Percentiles rank a stretch among this genome's conserved stretches.
Conservation (phyloP, 2,329 filamentous ascomycete genomes). For the Paecilomyces sp. region DNA sequence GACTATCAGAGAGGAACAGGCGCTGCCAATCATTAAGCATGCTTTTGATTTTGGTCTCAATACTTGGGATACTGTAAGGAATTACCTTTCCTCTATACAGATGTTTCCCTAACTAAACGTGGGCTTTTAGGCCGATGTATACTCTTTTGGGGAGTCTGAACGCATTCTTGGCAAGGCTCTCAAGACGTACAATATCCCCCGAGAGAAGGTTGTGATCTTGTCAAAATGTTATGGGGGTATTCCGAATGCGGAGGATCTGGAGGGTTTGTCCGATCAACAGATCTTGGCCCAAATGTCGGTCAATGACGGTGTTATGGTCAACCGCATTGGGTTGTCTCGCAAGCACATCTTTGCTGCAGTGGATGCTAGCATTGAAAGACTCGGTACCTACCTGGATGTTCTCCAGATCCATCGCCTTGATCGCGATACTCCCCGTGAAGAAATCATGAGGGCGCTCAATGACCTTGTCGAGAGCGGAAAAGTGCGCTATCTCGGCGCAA, state of each 20-base stretch:
- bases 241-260: no score
- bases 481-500: slow-evolving; percentile 34
- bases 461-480: slow-evolving; percentile 38
- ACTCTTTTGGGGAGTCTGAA: slow-evolving; percentile 56
- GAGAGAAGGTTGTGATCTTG: slow-evolving; percentile 58
- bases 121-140: slow-evolving; percentile 27
- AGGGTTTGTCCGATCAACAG: slow-evolving; percentile 12
- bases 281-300: no score
- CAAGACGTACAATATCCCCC: slow-evolving; percentile 58
- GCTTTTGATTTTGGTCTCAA: no score
- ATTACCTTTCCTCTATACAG: no score
- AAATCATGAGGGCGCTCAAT: slow-evolving; percentile 46
- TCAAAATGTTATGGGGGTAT: slow-evolving; percentile 48
- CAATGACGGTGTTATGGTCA: slow-evolving; percentile 12
- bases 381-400: slow-evolving; percentile 51
- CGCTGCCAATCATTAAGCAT: no score
- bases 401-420: slow-evolving; percentile 49
- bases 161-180: slow-evolving; percentile 60
- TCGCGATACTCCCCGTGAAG: slow-evolving; percentile 43
- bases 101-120: no score
- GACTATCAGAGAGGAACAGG: no score
- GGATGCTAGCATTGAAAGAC: slow-evolving; percentile 45
- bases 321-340: slow-evolving; percentile 47
- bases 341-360: slow-evolving; percentile 62
- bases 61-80: no score